phyloP scores from a whole-genome alignment of 805 yeast genomes.

The Isabelozyma pseudorhagii region DNA sequence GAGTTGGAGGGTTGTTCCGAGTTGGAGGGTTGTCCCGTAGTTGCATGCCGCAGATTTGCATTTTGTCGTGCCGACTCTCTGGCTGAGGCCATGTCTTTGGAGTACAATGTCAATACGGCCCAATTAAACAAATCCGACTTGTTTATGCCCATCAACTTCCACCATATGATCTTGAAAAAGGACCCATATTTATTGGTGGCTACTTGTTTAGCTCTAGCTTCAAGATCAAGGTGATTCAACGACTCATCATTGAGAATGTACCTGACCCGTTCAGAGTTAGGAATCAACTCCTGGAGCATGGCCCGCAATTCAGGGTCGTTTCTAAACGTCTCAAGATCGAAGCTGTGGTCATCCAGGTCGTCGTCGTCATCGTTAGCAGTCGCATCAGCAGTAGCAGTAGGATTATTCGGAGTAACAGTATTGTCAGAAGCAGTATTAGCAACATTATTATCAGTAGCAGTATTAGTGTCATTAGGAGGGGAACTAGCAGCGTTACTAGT shows the following conservation, averaged over 20 bases:
- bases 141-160: constrained; percentile 57
- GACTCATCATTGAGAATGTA: constrained; percentile 36
- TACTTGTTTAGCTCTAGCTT: constrained; percentile 39
- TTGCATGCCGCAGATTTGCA: neutral
- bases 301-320: constrained; percentile 34
- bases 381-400: constrained; percentile 5
- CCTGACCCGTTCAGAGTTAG: constrained; percentile 40
- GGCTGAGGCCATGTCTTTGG: constrained; percentile 1
- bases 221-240: constrained; percentile 36
- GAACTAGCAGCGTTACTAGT: constrained; percentile 2
- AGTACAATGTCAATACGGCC: constrained; percentile 41
- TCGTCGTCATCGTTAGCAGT: constrained; percentile 11
- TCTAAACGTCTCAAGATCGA: constrained; percentile 32
- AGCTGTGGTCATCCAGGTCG: constrained; percentile 9
- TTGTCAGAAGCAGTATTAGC: neutral
- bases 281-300: constrained; percentile 37
- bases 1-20: neutral
- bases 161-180: constrained; percentile 37
- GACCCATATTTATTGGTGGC: constrained; percentile 32
- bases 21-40: neutral
- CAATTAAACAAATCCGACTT: constrained; percentile 48
- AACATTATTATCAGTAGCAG: constrained; percentile 1
- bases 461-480: neutral
- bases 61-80: neutral
- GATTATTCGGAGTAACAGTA: neutral